Conservation (phyloP, 176 grass and related monocot genomes). For the bread wheat (Triticum aestivum) region DNA sequence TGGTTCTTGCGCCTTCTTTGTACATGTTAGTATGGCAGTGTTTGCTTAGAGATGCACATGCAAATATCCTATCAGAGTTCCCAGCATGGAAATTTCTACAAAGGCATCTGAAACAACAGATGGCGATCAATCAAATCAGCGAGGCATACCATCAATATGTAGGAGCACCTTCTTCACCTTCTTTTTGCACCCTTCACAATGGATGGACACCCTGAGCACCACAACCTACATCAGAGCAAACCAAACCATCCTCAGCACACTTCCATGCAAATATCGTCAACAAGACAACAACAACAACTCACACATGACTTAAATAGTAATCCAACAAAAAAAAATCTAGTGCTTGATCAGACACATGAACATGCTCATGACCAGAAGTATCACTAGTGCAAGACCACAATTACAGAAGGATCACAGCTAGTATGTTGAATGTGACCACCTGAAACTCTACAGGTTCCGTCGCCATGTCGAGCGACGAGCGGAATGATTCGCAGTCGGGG, state of each 20-base stretch:
- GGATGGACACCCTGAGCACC: conserved; percentile 60
- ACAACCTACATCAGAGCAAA: conserved; percentile 34
- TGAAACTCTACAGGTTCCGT: conserved; percentile 48
- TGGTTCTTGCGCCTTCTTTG: neutral
- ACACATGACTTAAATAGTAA: neutral
- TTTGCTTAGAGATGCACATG: neutral
- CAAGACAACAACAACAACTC: neutral
- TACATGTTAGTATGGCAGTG: neutral
- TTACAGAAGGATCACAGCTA: neutral
- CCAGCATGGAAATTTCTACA: neutral
- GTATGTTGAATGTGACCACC: conserved; percentile 24
- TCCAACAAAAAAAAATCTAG: neutral
- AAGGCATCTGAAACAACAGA: neutral
- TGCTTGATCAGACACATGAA: neutral
- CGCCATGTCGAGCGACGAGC: conserved; percentile 38
- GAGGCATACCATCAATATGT: conserved; percentile 29
- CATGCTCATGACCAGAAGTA: neutral
- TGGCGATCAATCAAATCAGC: neutral
- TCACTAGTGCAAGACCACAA: neutral
- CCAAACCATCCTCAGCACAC: neutral
- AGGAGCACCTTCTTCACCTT: conserved; percentile 65
- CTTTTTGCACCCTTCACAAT: conserved; percentile 77
- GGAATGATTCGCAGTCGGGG: conserved; percentile 6
- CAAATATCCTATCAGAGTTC: neutral
- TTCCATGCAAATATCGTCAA: neutral